Base-by-base conservation (phyloP, 768 basidiomycete species). In the Hygrophoropsis aurantiaca region DNA sequence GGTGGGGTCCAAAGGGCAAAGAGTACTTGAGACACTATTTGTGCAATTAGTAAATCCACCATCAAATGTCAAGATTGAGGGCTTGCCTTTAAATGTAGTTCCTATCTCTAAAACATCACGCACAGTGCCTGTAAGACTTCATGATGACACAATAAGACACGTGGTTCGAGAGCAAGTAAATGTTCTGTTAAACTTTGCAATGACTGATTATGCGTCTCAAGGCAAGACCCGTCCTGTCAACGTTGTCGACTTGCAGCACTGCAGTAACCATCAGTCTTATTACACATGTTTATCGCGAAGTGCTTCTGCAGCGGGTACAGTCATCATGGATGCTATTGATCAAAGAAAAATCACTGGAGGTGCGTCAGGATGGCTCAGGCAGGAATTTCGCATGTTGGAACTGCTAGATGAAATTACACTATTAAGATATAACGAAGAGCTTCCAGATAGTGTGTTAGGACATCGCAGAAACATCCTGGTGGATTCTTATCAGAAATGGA, bases 181-280 rank as follows among this genome's bases (percentile, higher is more conserved):
- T 13, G 42, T 67, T 1, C 20, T 61, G 2, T 43, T 52, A 1
- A 67, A 65, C 44, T 69, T 67, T 51, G 54, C 64, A 15, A 67
- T 68, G 64, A 69, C 68, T 4, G 68, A 67, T 44, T 69, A 62
- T 51, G 52, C 60, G 5, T 66, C 64, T 1, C 69, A 70, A 48
- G 68, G 69, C 2, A 66, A 62, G 40, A 64, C 65, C 11, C 47
- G 60, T 32, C 24, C 23, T 13, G 41, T 10, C 3, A 73, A 72
- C 52, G 51, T 64, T 3, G 59, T 61, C 2, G 61, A 69, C 43
- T 39, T 67, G 5, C 43, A 54, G 42, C 54, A 59, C 36, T 60
- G 56, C 11, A 21, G 36, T 18, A 50, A 16, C 32, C 65, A 67
- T 46, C 61, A 61, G 19, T 48, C 60, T 10, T 64, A 62, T 43